Percentiles rank a stretch among this genome's conserved stretches.
Conservation (phyloP, 176 grass and related monocot species). For the Saccharum spontaneum region DNA sequence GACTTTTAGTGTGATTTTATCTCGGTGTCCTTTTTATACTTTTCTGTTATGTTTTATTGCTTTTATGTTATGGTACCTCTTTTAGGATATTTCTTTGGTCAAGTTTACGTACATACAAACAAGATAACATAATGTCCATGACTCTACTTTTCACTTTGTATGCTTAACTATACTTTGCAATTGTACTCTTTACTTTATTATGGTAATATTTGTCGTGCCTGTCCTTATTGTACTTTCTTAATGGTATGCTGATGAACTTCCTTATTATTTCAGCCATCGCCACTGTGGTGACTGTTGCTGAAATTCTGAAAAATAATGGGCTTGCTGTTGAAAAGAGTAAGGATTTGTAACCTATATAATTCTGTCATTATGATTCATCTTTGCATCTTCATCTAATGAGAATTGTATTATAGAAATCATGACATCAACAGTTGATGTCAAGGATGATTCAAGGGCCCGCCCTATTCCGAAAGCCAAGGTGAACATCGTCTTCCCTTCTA, state of each 20-base stretch:
- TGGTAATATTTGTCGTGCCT: not conserved
- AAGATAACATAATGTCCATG: not conserved
- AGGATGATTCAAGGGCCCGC: conserved; percentile 70
- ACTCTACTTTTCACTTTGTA: not conserved
- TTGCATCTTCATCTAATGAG: not conserved
- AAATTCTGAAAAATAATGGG: conserved; percentile 96
- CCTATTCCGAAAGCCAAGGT: conserved; percentile 96
- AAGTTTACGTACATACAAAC: not conserved
- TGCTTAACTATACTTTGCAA: not conserved
- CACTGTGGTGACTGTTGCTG: conserved; percentile 81
- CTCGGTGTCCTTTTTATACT: not conserved
- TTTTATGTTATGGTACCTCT: not conserved
- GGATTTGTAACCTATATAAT: conserved; percentile 1
- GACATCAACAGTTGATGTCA: conserved; percentile 92
- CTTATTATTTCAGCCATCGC: conserved; percentile 65
- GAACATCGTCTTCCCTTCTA: not conserved
- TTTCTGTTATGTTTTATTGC: not conserved
- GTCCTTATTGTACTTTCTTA: not conserved
- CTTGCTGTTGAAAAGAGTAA: conserved; percentile 91
- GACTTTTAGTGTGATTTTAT: not conserved
- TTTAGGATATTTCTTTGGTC: not conserved
- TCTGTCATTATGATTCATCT: not conserved
- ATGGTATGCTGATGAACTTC: not conserved
- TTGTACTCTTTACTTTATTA: not conserved
- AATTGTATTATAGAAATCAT: conserved; percentile 60